Percentiles rank a stretch among this genome's conserved stretches.
Evolutionary conservation across 441 rosid genomes (phyloP).

Genomic region (Populus hybrid): DNA sequence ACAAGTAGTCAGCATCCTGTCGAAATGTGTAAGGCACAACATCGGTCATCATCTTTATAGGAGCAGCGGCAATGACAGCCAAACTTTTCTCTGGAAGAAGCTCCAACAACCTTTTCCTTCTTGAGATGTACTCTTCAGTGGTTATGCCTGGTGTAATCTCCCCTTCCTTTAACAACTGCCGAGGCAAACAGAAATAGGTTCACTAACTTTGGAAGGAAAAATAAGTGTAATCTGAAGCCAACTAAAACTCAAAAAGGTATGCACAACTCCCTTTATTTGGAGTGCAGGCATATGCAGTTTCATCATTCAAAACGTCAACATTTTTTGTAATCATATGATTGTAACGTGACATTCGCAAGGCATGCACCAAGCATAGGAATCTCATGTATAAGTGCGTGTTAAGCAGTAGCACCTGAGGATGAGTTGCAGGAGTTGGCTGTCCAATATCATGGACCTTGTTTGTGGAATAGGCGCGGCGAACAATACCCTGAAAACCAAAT

Average conservation of each 20-base stretch:
- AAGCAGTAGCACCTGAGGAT: slow-evolving; percentile 69
- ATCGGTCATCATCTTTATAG: slow-evolving; percentile 95
- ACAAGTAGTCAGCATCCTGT: slow-evolving; percentile 84
- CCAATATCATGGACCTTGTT: slow-evolving; percentile 55
- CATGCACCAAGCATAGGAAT: neutral
- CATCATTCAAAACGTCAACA: neutral
- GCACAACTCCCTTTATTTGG: too few relatives aligned
- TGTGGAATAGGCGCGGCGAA: slow-evolving; percentile 50
- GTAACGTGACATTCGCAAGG: too few relatives aligned
- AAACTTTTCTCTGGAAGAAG: slow-evolving; percentile 77
- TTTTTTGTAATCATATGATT: neutral
- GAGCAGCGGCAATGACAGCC: slow-evolving; percentile 83
- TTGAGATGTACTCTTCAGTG: slow-evolving; percentile 66
- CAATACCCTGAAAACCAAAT: slow-evolving; percentile 41
- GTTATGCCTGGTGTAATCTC: slow-evolving; percentile 89
- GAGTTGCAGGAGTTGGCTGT: slow-evolving; percentile 84
- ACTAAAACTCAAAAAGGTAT: neutral
- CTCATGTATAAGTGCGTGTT: neutral
- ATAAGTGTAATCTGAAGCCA: neutral
- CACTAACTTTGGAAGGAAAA: neutral
- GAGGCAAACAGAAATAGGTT: slow-evolving; percentile 10
- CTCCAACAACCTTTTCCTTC: slow-evolving; percentile 70
- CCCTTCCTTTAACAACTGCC: slow-evolving; percentile 77
- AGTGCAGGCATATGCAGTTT: neutral
- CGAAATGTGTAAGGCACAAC: slow-evolving; percentile 91